phyloP scores from a whole-genome alignment of 495 filamentous ascomycete species.

The Aspergillus homomorphus region DNA sequence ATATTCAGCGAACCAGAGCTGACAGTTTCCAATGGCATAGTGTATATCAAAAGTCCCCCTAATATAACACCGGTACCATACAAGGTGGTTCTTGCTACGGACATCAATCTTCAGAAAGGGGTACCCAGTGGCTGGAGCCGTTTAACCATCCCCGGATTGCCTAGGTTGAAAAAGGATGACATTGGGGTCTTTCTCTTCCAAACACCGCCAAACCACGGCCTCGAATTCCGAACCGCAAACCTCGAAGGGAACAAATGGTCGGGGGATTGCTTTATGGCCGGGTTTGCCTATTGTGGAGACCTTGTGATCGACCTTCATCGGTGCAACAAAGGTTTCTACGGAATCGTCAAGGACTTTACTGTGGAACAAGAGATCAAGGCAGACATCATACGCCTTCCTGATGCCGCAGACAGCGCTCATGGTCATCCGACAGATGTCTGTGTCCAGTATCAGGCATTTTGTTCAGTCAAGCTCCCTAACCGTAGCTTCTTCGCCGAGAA shows the following conservation, averaged over 20 bases:
- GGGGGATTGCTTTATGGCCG: slow-evolving; percentile 36
- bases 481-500: slow-evolving; percentile 35
- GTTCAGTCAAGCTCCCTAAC: slow-evolving; percentile 30
- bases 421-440: background rate
- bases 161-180: slow-evolving; percentile 21
- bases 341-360: slow-evolving; percentile 32
- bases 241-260: slow-evolving; percentile 26
- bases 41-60: slow-evolving; percentile 21
- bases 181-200: slow-evolving; percentile 33
- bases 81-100: slow-evolving; percentile 21
- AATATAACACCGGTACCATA: slow-evolving; percentile 19
- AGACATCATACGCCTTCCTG: slow-evolving; percentile 1
- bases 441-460: slow-evolving; percentile 31
- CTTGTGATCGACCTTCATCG: slow-evolving; percentile 31
- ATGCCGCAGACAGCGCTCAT: background rate
- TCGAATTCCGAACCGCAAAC: slow-evolving; percentile 36
- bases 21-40: slow-evolving; percentile 17
- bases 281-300: slow-evolving; percentile 25
- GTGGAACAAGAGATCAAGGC: slow-evolving; percentile 31
- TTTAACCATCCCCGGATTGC: slow-evolving; percentile 32
- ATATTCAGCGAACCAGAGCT: slow-evolving; percentile 18
- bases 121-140: slow-evolving; percentile 29
- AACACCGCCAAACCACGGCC: slow-evolving; percentile 24
- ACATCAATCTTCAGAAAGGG: slow-evolving; percentile 18
- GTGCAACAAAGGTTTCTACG: slow-evolving; percentile 29